Conservation (phyloP, 768 basidiomycete genomes). For the Chalciporus sphaerocephalus region DNA sequence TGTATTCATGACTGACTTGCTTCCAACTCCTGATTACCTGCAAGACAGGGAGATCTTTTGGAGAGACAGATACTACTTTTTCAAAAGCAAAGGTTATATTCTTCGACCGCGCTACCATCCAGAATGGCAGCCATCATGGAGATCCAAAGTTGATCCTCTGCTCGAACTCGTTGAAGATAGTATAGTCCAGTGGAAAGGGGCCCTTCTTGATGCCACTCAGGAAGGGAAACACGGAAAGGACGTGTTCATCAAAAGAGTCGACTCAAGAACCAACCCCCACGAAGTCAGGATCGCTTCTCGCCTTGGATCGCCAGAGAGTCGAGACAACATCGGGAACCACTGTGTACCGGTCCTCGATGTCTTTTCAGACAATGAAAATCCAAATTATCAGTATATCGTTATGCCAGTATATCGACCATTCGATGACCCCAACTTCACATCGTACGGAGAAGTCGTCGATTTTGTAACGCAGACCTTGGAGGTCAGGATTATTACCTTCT, state of each 20-base stretch:
- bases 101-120: slow-evolving; percentile 23
- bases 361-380: slow-evolving; percentile 4
- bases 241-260: slow-evolving; percentile 1
- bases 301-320: not conserved
- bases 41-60: slow-evolving; percentile 13
- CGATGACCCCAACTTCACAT: slow-evolving; percentile 17
- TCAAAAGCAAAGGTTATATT: slow-evolving; percentile 17
- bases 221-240: not conserved
- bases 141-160: not conserved
- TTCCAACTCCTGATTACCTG: too few species aligned
- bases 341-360: slow-evolving; percentile 20
- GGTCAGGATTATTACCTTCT: too few species aligned
- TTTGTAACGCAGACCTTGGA: not conserved
- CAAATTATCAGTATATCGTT: slow-evolving; percentile 16
- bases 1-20: too few species aligned
- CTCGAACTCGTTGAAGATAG: too few species aligned
- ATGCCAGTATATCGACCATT: slow-evolving; percentile 22
- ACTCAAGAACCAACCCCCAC: not conserved
- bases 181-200: not conserved
- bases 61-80: slow-evolving; percentile 6
- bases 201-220: not conserved
- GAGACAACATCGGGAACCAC: slow-evolving; percentile 15
- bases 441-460: slow-evolving; percentile 17
- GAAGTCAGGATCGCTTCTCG: not conserved
- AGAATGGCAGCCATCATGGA: slow-evolving; percentile 29